A percentile compares a stretch with the other conserved stretches of the same genome.
Conservation (phyloP, 306 rosid species). For the Cicer cuneatum region DNA sequence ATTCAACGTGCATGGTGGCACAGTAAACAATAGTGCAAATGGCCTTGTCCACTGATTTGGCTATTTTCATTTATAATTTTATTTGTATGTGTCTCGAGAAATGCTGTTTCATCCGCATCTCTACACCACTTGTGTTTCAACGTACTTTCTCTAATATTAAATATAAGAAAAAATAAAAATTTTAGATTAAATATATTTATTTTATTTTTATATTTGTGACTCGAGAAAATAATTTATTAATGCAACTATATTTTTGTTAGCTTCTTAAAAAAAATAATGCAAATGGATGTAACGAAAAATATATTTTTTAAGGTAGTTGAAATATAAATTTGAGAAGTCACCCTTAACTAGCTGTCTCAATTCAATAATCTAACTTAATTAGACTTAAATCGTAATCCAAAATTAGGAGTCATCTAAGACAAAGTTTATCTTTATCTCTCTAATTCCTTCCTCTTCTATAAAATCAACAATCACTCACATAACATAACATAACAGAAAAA, state of each 20-base stretch:
- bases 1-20: neutral
- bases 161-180: no score
- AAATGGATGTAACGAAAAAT: neutral
- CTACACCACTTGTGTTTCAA: no score
- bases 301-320: neutral
- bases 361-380: neutral
- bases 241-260: no score
- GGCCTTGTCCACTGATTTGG: neutral
- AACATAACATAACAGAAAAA: neutral
- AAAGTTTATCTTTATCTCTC: neutral
- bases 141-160: no score
- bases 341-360: neutral
- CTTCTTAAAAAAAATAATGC: no score
- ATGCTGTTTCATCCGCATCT: no score
- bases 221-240: no score
- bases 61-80: no score
- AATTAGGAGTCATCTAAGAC: neutral
- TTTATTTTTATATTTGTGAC: no score
- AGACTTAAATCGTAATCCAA: neutral
- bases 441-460: conserved; percentile 7
- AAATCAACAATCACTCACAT: neutral
- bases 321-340: neutral
- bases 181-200: no score
- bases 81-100: no score
- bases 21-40: neutral